Conservation (phyloP, 2,329 filamentous ascomycete genomes). For the Paraphaeosphaeria minitans region DNA sequence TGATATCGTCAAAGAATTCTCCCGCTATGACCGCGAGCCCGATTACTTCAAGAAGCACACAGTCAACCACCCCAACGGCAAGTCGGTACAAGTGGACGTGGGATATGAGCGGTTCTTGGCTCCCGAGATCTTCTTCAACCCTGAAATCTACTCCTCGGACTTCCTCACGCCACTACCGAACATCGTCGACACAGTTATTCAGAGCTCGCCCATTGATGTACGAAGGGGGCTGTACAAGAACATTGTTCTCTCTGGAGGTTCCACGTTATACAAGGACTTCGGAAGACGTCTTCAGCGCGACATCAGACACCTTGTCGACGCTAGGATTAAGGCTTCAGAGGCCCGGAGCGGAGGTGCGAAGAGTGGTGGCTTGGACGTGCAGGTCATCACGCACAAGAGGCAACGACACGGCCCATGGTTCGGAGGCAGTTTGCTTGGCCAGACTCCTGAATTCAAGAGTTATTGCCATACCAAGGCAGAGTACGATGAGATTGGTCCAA, state of each 20-base stretch:
- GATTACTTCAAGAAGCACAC: constrained; percentile 86
- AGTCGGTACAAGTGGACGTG: constrained; percentile 84
- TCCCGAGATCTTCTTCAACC: constrained; percentile 99
- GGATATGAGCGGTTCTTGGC: constrained; percentile 98
- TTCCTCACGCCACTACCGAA: constrained; percentile 93
- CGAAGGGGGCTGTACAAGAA: constrained; percentile 98
- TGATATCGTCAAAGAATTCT: constrained; percentile 98
- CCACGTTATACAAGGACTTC: constrained; percentile 98
- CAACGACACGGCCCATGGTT: constrained; percentile 99
- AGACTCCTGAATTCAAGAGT: constrained; percentile 97
- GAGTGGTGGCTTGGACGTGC: constrained; percentile 92
- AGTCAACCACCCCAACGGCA: constrained; percentile 83
- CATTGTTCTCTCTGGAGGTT: constrained; percentile 96
- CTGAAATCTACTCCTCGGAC: constrained; percentile 98
- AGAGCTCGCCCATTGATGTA: constrained; percentile 96
- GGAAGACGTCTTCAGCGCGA: constrained; percentile 94
- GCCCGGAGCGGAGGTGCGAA: constrained; percentile 87
- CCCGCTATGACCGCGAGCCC: constrained; percentile 89
- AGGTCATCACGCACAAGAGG: constrained; percentile 96
- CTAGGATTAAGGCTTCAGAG: constrained; percentile 89
- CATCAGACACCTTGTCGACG: constrained; percentile 94
- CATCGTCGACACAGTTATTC: constrained; percentile 95
- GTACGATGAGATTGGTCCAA: constrained; percentile 94
- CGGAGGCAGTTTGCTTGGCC: constrained; percentile 91
- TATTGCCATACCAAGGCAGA: constrained; percentile 82